Percentiles rank a stretch among this genome's conserved stretches.
Conservation (phyloP, 805 yeast species). For the Metschnikowia arizonensis region DNA sequence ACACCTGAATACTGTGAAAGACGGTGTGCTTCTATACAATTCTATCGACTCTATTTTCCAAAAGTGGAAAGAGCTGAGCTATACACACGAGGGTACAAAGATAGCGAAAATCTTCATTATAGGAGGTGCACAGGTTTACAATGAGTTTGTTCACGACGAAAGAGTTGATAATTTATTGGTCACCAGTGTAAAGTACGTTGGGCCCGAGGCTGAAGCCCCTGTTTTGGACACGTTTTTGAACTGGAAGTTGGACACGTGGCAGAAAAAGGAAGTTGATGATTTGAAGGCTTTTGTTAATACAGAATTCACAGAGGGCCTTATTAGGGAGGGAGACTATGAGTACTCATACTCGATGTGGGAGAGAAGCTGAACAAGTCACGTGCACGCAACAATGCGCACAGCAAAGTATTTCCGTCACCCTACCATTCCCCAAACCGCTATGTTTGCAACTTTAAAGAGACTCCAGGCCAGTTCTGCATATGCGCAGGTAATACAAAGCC, state of each 20-base stretch:
- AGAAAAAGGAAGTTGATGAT: conserved; percentile 27
- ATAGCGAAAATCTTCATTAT: conserved; percentile 71
- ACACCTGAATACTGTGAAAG: conserved; percentile 17
- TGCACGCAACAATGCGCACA: not conserved
- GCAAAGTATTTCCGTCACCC: too few species aligned
- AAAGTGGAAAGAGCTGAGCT: conserved; percentile 22
- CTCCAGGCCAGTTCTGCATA: conserved; percentile 34
- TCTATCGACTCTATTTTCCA: conserved; percentile 34
- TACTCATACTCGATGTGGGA: conserved; percentile 65
- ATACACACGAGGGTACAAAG: conserved; percentile 4
- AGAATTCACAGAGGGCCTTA: conserved; percentile 26
- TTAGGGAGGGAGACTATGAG: conserved; percentile 38
- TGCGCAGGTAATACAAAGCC: conserved; percentile 19
- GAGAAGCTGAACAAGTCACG: conserved; percentile 5
- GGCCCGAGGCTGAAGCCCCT: conserved; percentile 28
- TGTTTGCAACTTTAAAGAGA: conserved; percentile 23
- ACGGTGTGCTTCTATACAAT: conserved; percentile 27
- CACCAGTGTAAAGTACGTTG: conserved; percentile 54
- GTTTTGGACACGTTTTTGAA: conserved; percentile 72
- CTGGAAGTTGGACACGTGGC: conserved; percentile 32
- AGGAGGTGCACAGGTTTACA: conserved; percentile 90
- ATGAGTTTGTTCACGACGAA: conserved; percentile 43
- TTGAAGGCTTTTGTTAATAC: conserved; percentile 40
- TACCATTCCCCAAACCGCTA: too few species aligned
- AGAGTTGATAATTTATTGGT: conserved; percentile 55